Evolutionary conservation across 805 yeast genomes (phyloP), one percentile per base, ranked within the genome.

Genomic region (Wickerhamiella qilinensis): DNA sequence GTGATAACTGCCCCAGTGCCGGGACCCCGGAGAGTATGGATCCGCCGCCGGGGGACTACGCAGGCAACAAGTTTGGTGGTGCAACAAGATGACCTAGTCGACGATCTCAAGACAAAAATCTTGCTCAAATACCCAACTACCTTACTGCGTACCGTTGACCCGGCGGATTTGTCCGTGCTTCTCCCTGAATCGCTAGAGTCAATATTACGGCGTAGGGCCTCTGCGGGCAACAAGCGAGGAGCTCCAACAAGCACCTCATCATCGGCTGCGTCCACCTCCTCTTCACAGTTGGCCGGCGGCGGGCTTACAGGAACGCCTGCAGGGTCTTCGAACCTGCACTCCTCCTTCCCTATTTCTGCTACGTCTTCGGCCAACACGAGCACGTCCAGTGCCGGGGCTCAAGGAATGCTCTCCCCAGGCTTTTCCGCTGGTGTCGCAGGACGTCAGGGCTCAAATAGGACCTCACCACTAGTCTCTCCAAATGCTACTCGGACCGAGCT

Each of bases 1-100:
- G 11, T 11, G 9, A 34, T 34, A 20, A 19, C 37, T 19, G 27
- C 25, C 6, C 35, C 21, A 12, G 12, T 14, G n/a, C 17, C 29
- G 4, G 40, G 36, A 4, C 37, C 43, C 9, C 46, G 55, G n/a
- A 47, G 64, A 28, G 46, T 61, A 2, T 60, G 65, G 65, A 59
- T 60, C 17, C 19, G 21, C 20, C 43, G 52, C 28, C 53, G 59
- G 17, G 52, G 59, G 2, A 54, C 56, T 24, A 51, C 59, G 7
- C 51, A 54, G 15, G 80, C 96, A 2, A 82, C 94, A 0, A 71
- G 93, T 1, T 58, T 86, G 5, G 53, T 64, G 41, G 77, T 81
- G 16, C 63, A 64, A 15, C 72, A 72, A 22, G 52, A 56, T 17
- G 88, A 81, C 51, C 67, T 85, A 1, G 68, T 86, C 4, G 97